Conservation (phyloP, 2,329 filamentous ascomycete genomes). For the Beauveria brongniartii region DNA sequence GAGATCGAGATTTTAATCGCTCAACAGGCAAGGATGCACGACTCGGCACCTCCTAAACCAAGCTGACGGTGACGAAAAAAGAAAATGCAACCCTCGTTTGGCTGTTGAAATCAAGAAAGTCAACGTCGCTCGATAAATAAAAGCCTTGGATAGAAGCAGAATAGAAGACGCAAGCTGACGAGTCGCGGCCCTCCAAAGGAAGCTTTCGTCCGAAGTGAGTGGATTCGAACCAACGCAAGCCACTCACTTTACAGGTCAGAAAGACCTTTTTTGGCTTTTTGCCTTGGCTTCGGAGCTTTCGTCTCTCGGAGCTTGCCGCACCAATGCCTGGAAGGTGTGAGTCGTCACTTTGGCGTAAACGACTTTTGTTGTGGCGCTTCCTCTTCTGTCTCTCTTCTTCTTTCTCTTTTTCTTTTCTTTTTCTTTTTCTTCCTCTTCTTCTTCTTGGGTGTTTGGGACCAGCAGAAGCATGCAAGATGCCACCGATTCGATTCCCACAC, state of each 20-base stretch:
- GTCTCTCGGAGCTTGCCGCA: background rate
- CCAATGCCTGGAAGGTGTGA: background rate
- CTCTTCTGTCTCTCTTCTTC: background rate
- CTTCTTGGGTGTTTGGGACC: no score
- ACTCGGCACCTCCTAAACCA: no score
- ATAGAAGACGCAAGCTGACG: background rate
- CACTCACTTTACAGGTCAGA: background rate
- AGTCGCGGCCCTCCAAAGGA: background rate
- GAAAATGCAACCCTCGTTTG: background rate
- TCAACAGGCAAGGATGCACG: background rate
- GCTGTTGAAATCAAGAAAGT: background rate
- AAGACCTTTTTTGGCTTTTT: background rate
- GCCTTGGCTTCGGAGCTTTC: background rate
- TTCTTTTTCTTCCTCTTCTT: no score
- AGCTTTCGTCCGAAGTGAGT: background rate
- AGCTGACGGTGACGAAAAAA: background rate
- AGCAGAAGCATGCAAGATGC: no score
- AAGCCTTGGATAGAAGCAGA: no score
- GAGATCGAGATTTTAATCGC: conserved; percentile 1
- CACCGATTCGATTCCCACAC: no score
- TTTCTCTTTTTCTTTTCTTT: background rate
- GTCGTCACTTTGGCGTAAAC: conserved; percentile 6
- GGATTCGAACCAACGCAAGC: background rate
- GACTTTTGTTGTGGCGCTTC: background rate
- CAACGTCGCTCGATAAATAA: background rate